A percentile compares a stretch with the other conserved stretches of the same genome.
Conservation (phyloP, 2,329 filamentous ascomycete genomes). For the Mariannaea elegans region DNA sequence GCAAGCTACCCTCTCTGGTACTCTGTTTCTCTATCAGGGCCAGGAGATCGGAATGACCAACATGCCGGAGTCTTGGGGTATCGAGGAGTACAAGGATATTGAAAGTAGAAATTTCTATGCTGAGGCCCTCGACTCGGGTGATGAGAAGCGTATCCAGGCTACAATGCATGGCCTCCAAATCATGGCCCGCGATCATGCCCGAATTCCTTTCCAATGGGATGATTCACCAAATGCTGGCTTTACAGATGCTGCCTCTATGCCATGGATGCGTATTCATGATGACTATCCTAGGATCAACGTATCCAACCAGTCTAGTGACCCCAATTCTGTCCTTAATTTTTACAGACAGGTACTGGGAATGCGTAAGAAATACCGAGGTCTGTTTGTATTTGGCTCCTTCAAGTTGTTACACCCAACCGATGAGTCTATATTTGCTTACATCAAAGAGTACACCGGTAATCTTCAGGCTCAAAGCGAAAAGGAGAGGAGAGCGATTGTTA, state of each 20-base stretch:
- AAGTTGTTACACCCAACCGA: conserved; percentile 59
- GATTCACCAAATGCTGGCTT: conserved; percentile 68
- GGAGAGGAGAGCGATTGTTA: conserved; percentile 48
- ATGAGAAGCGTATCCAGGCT: conserved; percentile 49
- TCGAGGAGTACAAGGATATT: conserved; percentile 64
- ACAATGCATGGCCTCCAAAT: conserved; percentile 63
- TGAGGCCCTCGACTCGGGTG: conserved; percentile 49
- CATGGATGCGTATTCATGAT: conserved; percentile 76
- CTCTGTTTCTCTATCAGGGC: conserved; percentile 67
- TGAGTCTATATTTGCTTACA: conserved; percentile 65
- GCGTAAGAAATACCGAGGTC: conserved; percentile 63
- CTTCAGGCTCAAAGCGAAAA: conserved; percentile 18
- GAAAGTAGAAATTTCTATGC: conserved; percentile 62
- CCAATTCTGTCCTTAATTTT: conserved; percentile 63
- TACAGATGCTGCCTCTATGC: conserved; percentile 49
- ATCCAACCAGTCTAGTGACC: conserved; percentile 54
- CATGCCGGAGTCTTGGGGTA: conserved; percentile 58
- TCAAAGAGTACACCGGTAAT: conserved; percentile 47
- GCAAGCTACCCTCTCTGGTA: conserved; percentile 60
- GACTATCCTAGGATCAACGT: conserved; percentile 66
- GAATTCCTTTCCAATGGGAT: conserved; percentile 75
- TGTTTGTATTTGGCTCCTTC: conserved; percentile 71
- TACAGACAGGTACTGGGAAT: conserved; percentile 63
- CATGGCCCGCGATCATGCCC: conserved; percentile 69
- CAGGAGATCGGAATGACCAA: conserved; percentile 71